Evolutionary conservation across 2,329 filamentous ascomycete species (phyloP).

Genomic region (Sporothrix brasiliensis): DNA sequence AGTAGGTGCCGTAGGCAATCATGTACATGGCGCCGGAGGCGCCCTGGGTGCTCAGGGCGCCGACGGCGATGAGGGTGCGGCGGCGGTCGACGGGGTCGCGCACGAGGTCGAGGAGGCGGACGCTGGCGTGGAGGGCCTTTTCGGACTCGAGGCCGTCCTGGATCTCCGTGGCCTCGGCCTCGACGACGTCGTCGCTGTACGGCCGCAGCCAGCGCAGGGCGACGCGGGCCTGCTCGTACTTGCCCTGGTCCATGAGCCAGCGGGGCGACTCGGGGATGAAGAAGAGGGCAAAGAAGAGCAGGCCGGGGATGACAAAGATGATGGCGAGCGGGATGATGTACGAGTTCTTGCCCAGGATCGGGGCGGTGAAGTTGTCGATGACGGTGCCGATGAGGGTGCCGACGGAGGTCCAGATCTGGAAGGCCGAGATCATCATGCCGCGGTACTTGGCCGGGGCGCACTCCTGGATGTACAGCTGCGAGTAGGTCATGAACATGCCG

Average conservation of each 20-base stretch:
- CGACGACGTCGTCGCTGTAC: conserved; percentile 39
- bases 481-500: conserved; percentile 60
- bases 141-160: conserved; percentile 45
- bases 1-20: conserved; percentile 61
- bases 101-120: conserved; percentile 52
- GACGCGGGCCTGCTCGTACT: conserved; percentile 43
- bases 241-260: conserved; percentile 46
- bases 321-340: conserved; percentile 49
- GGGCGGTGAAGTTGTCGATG: conserved; percentile 54
- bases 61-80: conserved; percentile 53
- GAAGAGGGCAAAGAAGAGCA: conserved; percentile 45
- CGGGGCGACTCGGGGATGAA: conserved; percentile 49
- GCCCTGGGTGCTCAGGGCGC: conserved; percentile 54
- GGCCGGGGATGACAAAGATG: conserved; percentile 46
- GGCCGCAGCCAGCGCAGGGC: conserved; percentile 45
- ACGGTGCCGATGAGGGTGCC: conserved; percentile 50
- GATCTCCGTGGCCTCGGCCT: conserved; percentile 46
- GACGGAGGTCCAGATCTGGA: conserved; percentile 43
- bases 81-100: conserved; percentile 56
- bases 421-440: conserved; percentile 45
- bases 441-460: conserved; percentile 41
- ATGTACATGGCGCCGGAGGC: conserved; percentile 60
- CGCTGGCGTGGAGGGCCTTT: conserved; percentile 40
- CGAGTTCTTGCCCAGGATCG: conserved; percentile 44
- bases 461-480: conserved; percentile 46